A percentile compares a stretch with the other conserved stretches of the same genome.
Conservation (phyloP, 225 moss, liverwort and hornwort species). For the Bryum argenteum region DNA sequence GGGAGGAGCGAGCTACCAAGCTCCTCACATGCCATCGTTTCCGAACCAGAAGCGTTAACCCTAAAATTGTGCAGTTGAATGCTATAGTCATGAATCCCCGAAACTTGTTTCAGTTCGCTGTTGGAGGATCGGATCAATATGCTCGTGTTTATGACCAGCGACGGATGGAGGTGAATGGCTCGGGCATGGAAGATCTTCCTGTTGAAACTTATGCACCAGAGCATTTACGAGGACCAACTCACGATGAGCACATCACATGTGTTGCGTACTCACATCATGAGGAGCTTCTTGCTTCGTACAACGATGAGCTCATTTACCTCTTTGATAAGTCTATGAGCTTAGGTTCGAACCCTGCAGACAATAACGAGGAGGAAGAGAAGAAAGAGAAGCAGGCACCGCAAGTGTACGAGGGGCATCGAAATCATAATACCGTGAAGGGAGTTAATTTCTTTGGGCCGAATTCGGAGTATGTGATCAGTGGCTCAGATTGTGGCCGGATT, state of each 20-base stretch:
- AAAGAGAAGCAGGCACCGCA: slow-evolving; percentile 50
- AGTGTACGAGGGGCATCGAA: slow-evolving; percentile 84
- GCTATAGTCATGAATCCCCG: slow-evolving; percentile 81
- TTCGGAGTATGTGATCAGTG: slow-evolving; percentile 86
- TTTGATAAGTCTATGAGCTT: slow-evolving; percentile 81
- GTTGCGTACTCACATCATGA: slow-evolving; percentile 87
- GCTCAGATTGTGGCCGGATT: slow-evolving; percentile 89
- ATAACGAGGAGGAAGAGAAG: neutral
- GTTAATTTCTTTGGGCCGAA: slow-evolving; percentile 93
- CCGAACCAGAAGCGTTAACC: slow-evolving; percentile 42
- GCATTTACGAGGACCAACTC: slow-evolving; percentile 61
- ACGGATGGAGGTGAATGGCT: slow-evolving; percentile 48
- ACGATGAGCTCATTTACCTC: slow-evolving; percentile 80
- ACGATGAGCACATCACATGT: slow-evolving; percentile 67
- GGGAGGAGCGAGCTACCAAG: slow-evolving; percentile 68
- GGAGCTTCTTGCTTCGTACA: slow-evolving; percentile 86
- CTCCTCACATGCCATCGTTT: slow-evolving; percentile 70
- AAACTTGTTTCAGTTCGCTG: slow-evolving; percentile 80
- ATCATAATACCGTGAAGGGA: slow-evolving; percentile 82
- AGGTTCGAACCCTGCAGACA: slow-evolving; percentile 61
- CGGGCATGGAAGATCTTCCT: slow-evolving; percentile 61
- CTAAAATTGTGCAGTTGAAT: slow-evolving; percentile 59
- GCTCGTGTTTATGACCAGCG: slow-evolving; percentile 80
- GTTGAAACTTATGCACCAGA: slow-evolving; percentile 75
- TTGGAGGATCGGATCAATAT: slow-evolving; percentile 76